Conservation (phyloP, 2,329 filamentous ascomycete species). For the Fusarium verticillioides region DNA sequence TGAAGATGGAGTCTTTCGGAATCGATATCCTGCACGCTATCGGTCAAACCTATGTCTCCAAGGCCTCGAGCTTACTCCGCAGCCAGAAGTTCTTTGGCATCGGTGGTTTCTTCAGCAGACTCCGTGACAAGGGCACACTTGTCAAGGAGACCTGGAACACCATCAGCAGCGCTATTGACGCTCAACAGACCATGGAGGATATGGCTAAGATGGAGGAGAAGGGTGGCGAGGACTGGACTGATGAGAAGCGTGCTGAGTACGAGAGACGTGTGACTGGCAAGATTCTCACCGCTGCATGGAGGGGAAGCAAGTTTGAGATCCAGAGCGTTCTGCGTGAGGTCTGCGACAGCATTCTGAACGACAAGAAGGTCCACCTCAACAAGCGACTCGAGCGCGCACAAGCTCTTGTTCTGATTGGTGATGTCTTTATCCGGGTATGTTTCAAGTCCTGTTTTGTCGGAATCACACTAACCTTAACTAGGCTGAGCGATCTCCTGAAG, state of each 20-base stretch:
- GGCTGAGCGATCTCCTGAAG: constrained; percentile 90
- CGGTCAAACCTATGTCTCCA: constrained; percentile 88
- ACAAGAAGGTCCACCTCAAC: constrained; percentile 79
- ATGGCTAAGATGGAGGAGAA: constrained; percentile 97
- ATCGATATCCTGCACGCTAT: constrained; percentile 96
- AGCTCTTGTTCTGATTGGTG: constrained; percentile 87
- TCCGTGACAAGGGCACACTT: constrained; percentile 96
- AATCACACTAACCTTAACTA: constrained; percentile 51
- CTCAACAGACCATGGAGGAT: constrained; percentile 98
- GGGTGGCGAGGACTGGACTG: constrained; percentile 97
- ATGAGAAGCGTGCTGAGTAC: constrained; percentile 95
- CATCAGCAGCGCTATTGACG: constrained; percentile 94
- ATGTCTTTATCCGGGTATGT: constrained; percentile 86
- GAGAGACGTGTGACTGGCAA: constrained; percentile 97
- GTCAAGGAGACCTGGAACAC: constrained; percentile 99
- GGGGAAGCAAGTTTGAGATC: constrained; percentile 97
- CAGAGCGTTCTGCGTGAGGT: constrained; percentile 95
- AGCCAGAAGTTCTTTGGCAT: constrained; percentile 98
- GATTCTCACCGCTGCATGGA: constrained; percentile 96
- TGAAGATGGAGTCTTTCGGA: constrained; percentile 99
- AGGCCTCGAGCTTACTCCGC: constrained; percentile 88
- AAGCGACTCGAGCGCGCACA: constrained; percentile 94
- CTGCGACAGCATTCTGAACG: constrained; percentile 86
- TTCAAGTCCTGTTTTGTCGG: neutral
- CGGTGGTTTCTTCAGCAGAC: constrained; percentile 89